Evolutionary conservation across 345 rosid genomes (phyloP).

Genomic region (Lenwebbia sp.): DNA sequence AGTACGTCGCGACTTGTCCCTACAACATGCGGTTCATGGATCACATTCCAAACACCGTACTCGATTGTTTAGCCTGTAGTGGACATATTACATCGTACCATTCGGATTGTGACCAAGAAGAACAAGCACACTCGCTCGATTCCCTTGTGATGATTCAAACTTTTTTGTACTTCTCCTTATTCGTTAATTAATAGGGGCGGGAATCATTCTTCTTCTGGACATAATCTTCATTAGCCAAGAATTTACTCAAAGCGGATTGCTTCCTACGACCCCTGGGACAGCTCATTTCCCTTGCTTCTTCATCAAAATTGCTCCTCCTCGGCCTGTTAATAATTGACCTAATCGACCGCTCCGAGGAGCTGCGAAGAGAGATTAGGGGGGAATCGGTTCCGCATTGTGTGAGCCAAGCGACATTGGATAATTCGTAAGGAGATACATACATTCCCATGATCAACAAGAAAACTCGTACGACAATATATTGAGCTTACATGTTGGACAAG

Average conservation of each 20-base stretch:
- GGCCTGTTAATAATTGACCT: background rate
- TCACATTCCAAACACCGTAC: background rate
- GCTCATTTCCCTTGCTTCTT: background rate
- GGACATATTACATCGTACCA: background rate
- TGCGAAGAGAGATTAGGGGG: background rate
- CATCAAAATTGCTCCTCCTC: background rate
- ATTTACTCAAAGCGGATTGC: background rate
- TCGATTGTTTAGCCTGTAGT: background rate
- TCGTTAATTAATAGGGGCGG: background rate
- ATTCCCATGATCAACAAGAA: background rate
- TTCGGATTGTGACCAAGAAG: background rate
- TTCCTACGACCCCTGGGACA: background rate
- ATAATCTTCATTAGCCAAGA: background rate
- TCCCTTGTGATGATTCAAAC: background rate
- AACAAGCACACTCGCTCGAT: background rate
- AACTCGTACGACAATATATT: background rate
- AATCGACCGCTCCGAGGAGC: background rate
- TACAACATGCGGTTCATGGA: background rate
- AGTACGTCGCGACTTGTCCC: background rate
- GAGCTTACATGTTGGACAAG: rapidly evolving
- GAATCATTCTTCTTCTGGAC: background rate
- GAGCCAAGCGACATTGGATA: background rate
- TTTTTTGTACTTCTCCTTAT: background rate
- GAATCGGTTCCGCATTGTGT: background rate
- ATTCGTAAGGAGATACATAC: background rate